Evolutionary conservation across 495 filamentous ascomycete genomes (phyloP).

Genomic region (Neurospora sp.): DNA sequence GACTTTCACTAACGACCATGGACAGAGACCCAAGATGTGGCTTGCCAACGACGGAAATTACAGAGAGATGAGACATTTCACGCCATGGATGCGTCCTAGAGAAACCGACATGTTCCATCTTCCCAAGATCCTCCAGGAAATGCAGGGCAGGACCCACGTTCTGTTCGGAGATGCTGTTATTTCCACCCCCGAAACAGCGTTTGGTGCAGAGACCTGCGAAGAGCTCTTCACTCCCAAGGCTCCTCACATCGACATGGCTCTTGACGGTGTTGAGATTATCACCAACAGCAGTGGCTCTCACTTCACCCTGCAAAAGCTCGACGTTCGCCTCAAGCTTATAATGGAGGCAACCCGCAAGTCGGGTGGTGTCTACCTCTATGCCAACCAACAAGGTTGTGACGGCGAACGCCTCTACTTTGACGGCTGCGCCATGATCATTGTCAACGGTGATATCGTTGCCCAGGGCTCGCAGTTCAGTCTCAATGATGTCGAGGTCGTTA

Average conservation of each 20-base stretch:
- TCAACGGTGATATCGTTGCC: slow-evolving; percentile 62
- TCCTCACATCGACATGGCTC: slow-evolving; percentile 42
- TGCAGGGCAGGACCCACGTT: slow-evolving; percentile 52
- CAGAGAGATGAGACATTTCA: slow-evolving; percentile 58
- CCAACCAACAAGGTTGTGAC: slow-evolving; percentile 67
- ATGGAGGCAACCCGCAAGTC: slow-evolving; percentile 61
- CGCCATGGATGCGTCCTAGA: slow-evolving; percentile 32
- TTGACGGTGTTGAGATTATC: slow-evolving; percentile 63
- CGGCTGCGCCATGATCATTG: slow-evolving; percentile 68
- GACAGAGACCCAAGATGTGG: slow-evolving; percentile 61
- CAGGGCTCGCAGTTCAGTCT: slow-evolving; percentile 67
- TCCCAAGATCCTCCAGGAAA: slow-evolving; percentile 49
- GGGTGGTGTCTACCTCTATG: slow-evolving; percentile 62
- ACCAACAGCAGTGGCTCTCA: slow-evolving; percentile 69
- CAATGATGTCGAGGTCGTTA: slow-evolving; percentile 75
- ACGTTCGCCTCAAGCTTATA: slow-evolving; percentile 65
- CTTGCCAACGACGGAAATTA: slow-evolving; percentile 75
- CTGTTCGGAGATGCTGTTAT: slow-evolving; percentile 72
- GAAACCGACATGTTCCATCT: slow-evolving; percentile 64
- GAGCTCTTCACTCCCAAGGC: slow-evolving; percentile 63
- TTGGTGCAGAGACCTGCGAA: slow-evolving; percentile 71
- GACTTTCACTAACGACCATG: neutral
- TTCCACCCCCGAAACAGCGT: slow-evolving; percentile 56
- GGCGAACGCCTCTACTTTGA: slow-evolving; percentile 48
- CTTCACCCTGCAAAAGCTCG: slow-evolving; percentile 61